Conservation (phyloP, 1,139 yeast genomes). For the Geotrichum fermentans region DNA sequence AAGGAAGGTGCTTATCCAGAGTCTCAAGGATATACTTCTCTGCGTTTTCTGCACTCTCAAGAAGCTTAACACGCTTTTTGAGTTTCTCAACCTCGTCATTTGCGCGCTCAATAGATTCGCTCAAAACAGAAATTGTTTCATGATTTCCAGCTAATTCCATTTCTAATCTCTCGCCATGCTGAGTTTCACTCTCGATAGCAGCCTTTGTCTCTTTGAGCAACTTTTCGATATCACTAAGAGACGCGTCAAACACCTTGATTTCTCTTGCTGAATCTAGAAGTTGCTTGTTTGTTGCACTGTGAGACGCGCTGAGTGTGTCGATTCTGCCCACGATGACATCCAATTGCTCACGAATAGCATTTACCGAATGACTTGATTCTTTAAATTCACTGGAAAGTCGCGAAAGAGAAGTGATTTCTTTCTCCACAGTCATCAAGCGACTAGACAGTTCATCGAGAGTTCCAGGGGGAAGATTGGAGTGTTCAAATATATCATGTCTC, state of each 20-base stretch:
- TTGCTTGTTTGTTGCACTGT: constrained; percentile 4
- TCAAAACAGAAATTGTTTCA: constrained; percentile 4
- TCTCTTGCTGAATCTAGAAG: constrained; percentile 8
- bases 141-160: constrained; percentile 1
- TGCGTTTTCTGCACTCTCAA: constrained; percentile 13
- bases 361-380: not conserved
- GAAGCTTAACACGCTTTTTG: constrained; percentile 10
- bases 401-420: constrained; percentile 15
- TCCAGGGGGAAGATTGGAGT: constrained; percentile 12
- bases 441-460: constrained; percentile 11
- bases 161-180: constrained; percentile 10
- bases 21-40: constrained; percentile 9
- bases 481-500: constrained; percentile 10
- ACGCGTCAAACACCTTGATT: not conserved
- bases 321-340: constrained; percentile 2
- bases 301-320: constrained; percentile 2
- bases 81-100: constrained; percentile 12
- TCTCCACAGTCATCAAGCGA: constrained; percentile 16
- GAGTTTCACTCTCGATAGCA: constrained; percentile 7
- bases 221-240: constrained; percentile 12
- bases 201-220: constrained; percentile 3
- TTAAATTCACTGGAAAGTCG: constrained; percentile 3
- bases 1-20: constrained; percentile 17
- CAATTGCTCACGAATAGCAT: constrained; percentile 8
- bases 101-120: constrained; percentile 3